Evolutionary conservation across 2,329 filamentous ascomycete genomes (phyloP), one percentile per base, ranked within the genome.

Genomic region (Colletotrichum godetiae): DNA sequence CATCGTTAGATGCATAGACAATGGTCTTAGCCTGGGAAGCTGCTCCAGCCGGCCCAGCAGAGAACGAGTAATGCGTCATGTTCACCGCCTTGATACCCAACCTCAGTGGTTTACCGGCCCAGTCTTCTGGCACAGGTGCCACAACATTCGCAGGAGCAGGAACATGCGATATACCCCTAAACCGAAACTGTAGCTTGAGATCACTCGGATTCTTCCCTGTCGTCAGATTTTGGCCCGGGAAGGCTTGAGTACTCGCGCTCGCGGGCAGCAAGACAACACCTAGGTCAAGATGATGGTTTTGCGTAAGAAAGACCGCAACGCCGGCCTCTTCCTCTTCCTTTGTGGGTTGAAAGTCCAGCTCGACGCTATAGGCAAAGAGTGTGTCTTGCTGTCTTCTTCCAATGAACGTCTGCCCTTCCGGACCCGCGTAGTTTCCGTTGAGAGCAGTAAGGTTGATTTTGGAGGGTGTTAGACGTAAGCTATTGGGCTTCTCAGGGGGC

Each of bases 381-480:
- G 88, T 88, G 74, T 91, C 85, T 11, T 87, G 87, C 76, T 91
- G 89, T 4, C 88, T 82, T 4, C 87, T 83, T 0, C 86, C 86
- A 24, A 92, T 81, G 64, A 91, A 89, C 22, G 65, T 72, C 37
- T 0, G 88, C 77, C 80, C 70, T 62, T 62, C n/a, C 85, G 59
- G 58, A 6, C 68, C 72, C 19, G 72, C 68, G 58, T 72, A 86
- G 67, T 87, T 84, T 0, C 85, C 84, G 73, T 90, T 86, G 15
- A 86, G 81, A 2, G 84, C 88, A 1, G 88, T 91, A 4, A 92
- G 81, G 75, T 91, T 90, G 1, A 88, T 80, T 3, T 77, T 80
- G 0, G 87, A 89, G 0, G 89, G 86, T 1, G 74, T 81, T 1
- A 92, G 78, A 2, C 83, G 82, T 0, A 91, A 82, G 0, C 83